Base-by-base conservation (phyloP, 2,329 filamentous ascomycete genomes). In the Aureobasidium sp. region DNA sequence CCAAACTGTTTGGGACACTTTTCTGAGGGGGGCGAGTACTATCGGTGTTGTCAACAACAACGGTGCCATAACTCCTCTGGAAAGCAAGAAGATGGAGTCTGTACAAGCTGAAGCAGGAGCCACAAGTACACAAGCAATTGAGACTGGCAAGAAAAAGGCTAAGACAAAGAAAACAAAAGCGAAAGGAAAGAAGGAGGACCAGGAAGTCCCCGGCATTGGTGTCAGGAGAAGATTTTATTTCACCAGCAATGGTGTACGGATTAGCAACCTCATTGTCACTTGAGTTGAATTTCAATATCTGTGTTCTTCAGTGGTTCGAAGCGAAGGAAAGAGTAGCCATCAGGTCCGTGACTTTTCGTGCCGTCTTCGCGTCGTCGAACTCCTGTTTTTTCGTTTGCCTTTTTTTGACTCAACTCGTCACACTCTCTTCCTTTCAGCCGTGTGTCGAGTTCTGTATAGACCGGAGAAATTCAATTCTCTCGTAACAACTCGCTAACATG, bases 221-320 rank as follows among this genome's bases (percentile, higher is more conserved):
- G 77, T 97, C 65, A 84, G 89, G 70, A 82, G 92, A 71, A 80
- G 90, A 69, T 97, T 92, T 74, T 84, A 84, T 69, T 85, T 97
- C 47, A 84, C 88, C 71, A 95, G 90, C 65, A 87, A 93, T 74
- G 92, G 92, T 0, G 75, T 92, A 48, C 80, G 83, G 65, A 89
- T 97, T 68, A 83, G 81, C 53, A 97, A 97, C 78, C 77, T 96
- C 15, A 60, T 60, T 5, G 57, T 60, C 2, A 60, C 44, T n/a
- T 60, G 43, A 46, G 43, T 13, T 46, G 43, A 27, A 46, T 46
- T 24, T 12, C 43, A 46, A 46, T 15, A 15, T 27, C 17, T 17
- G 6, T 27, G 15, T 46, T 17, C 37, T 41, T 37, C 34, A 13
- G 13, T 5, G 13, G 2, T 37, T 37, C 15, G 34, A 37, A 4